phyloP scores from a whole-genome alignment of 108 stramenopile genomes.

The Cyclotella kingstonii region DNA sequence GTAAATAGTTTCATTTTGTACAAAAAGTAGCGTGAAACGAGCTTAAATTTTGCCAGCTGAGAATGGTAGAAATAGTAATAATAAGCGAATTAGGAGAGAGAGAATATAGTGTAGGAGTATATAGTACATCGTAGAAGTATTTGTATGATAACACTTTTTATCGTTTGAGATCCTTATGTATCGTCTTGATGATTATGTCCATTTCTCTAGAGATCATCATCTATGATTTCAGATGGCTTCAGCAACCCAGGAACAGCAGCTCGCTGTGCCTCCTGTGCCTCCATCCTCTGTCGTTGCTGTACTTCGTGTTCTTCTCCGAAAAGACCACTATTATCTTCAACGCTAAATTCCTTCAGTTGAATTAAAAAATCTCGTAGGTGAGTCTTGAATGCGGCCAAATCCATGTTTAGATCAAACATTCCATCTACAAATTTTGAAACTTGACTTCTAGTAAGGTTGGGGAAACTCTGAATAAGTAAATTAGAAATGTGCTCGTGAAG shows the following conservation, averaged over 20 bases:
- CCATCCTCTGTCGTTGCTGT: slow-evolving; percentile 57
- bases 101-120: no score
- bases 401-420: slow-evolving; percentile 96
- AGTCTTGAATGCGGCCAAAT: slow-evolving; percentile 95
- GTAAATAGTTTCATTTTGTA: no score
- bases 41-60: no score
- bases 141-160: no score
- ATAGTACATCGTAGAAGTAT: no score
- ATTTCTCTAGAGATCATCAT: slow-evolving; percentile 87
- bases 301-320: slow-evolving; percentile 90
- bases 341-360: slow-evolving; percentile 96
- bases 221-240: slow-evolving; percentile 94
- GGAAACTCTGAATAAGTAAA: slow-evolving; percentile 90
- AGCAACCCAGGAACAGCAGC: slow-evolving; percentile 96
- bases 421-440: slow-evolving; percentile 93
- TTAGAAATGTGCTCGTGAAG: slow-evolving; percentile 90
- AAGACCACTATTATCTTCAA: slow-evolving; percentile 95
- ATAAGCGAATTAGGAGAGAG: no score
- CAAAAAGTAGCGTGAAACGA: no score
- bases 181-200: no score
- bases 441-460: slow-evolving; percentile 89
- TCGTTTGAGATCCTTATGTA: no score
- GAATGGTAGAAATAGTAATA: no score
- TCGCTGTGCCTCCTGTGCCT: slow-evolving; percentile 72
- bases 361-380: slow-evolving; percentile 98